Base-by-base conservation (phyloP, 805 yeast species). In the Saturnispora galanensis region DNA sequence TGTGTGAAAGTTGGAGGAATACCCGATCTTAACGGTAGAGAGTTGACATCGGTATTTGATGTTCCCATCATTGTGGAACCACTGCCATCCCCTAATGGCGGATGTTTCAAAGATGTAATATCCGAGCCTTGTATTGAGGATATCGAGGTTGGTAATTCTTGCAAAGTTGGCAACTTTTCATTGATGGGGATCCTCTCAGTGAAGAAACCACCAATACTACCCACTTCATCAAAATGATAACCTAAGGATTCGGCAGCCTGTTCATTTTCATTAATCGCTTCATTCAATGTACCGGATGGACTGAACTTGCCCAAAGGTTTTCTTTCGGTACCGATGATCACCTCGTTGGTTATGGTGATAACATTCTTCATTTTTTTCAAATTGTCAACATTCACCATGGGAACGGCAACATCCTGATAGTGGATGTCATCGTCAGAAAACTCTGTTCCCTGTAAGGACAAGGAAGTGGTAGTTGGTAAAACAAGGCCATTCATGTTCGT, bases 241-340 rank as follows among this genome's bases (percentile, higher is more conserved):
- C 18, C n/a, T 16, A 39, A 41, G 6, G n/a, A 28, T 12, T 13
- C 48, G 45, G 32, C 44, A 44, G 9, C 47, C 31, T 21, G 13
- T 21, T 21, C 26, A 21, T 21, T 5, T 21, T 21, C 26, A 21
- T 21, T 21, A 21, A 21, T 21, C 26, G 6, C 26, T 21, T 21
- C 26, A 2, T 5, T 21, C 7, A 21, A 8, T 47, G 46, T 35
- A 44, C 39, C 34, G 10, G 43, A 39, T 5, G 37, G 9, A 34
- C 51, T 55, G 31, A 50, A 47, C 49, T 69, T 53, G 7, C 62
- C 54, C 7, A 53, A 53, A 4, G 57, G 33, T 47, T 67, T 69
- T 50, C 90, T 66, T 52, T 76, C 81, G 0, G 95, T 87, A 3
- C 97, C 97, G 26, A 88, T 71, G 17, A 85, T 69, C 1, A 87